These are phyloP conservation scores for Dictyostelium intermedium DNA, from an alignment of 78 protist species.

Conservation along the genomic window DNA sequence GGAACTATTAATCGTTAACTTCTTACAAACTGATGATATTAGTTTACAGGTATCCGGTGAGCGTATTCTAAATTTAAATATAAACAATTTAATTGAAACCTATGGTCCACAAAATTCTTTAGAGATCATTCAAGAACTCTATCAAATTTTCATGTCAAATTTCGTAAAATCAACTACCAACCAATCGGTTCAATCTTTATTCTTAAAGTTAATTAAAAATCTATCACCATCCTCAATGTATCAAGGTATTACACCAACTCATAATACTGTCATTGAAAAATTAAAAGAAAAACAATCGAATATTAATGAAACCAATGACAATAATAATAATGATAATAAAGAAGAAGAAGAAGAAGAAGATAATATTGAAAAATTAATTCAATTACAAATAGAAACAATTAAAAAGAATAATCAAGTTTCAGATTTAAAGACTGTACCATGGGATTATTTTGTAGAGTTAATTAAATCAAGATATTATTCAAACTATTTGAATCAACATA, in stretches of 20 bases:
- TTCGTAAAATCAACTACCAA: slow-evolving; percentile 58
- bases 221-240: not conserved
- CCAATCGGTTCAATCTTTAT: slow-evolving; percentile 38
- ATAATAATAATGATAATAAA: not conserved
- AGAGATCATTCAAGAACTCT: slow-evolving; percentile 38
- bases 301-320: not conserved
- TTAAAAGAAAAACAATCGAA: not conserved
- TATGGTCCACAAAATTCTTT: slow-evolving; percentile 1
- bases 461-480: slow-evolving; percentile 22
- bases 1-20: slow-evolving; percentile 26
- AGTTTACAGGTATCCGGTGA: slow-evolving; percentile 53
- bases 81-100: slow-evolving; percentile 26
- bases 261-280: not conserved
- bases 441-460: not conserved
- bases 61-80: slow-evolving; percentile 24
- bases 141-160: slow-evolving; percentile 52
- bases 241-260: slow-evolving; percentile 1
- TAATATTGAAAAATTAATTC: not conserved
- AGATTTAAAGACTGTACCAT: not conserved
- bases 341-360: not conserved
- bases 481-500: not conserved
- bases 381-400: slow-evolving; percentile 1
- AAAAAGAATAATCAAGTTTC: not conserved
- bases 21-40: slow-evolving; percentile 73
- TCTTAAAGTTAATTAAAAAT: slow-evolving; percentile 62